Base-by-base conservation (phyloP, 805 yeast genomes). In the Suhomyces xylopsoci region DNA sequence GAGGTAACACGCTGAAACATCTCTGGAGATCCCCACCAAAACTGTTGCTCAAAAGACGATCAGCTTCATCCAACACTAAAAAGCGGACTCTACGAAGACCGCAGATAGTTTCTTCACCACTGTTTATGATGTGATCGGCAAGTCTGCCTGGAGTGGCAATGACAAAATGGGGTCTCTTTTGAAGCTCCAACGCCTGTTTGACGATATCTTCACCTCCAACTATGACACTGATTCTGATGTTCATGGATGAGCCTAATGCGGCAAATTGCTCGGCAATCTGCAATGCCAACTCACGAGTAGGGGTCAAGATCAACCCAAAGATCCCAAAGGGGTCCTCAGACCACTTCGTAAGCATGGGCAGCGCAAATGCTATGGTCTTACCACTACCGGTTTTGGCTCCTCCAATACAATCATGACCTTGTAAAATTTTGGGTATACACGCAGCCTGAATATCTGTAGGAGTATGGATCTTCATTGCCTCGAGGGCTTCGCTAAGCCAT, bases 331-430 rank as follows among this genome's bases (percentile, higher is more conserved):
- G 99, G 66, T 94, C 98, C 58, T 86, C 88, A 0, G 97, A 88
- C 97, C 98, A 94, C 63, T 87, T 80, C 1, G 96, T 83, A 51
- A 94, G 75, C 90, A 94, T 93, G 2, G 99, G 99, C n/a, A 90
- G 96, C 1, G 93, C 98, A 78, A 94, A 94, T 1, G 98, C 97
- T 20, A 94, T 84, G 1, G 99, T 94, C 67, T 94, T 94, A 81
- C 99, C 99, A 15, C 96, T 87, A 70, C 99, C 99, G 0, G 99
- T 94, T 68, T 88, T 88, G 30, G 99, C 99, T 43, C 99, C 99
- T 49, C 99, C 99, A 49, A 94, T 93, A 70, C 97, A 92, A 67
- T 92, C 97, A 59, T 85, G 81, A 7, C 96, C 97, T 42, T 76
- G 77, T 38, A 94, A 66, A 52, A 94, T 88, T 52, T 86, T 81